Evolutionary conservation across 139 green algal species (phyloP), one percentile per base, ranked within the genome.

Genomic region (Coccomyxa sp.): DNA sequence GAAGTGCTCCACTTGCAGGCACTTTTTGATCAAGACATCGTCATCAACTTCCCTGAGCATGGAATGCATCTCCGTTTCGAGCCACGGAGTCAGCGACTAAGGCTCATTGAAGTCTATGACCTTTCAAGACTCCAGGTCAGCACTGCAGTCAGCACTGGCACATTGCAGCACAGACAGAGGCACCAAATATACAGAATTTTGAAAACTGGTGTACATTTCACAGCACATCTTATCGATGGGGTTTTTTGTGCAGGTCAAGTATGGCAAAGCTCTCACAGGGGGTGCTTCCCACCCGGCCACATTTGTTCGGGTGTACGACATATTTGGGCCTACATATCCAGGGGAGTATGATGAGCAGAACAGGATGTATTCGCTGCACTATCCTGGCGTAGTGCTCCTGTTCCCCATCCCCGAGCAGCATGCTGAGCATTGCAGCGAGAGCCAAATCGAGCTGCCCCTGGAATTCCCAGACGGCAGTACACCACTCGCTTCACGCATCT

Each of bases 1-100:
- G 4, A 28, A 78, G 0, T 81, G 23, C 32, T 28, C 63, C 13
- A 63, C 17, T 30, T 85, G 51, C 88, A 92, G 89, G 84, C 66
- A 21, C 45, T 58, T 1, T 58, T 85, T 10, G 16, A 12, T 27
- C 66, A 76, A 27, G 90, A 93, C 82, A 74, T 93, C 27, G 60
- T 90, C 14, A 28, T 93, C 0, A 85, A 76, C 66, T 87, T 93
- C 14, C 89, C 90, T 17, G 82, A 91, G 80, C 82, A 88, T 32
- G 90, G 90, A 18, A 83, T 93, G 51, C 89, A 92, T 58, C 81
- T 93, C 27, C 67, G 86, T 11, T 93, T 93, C 71, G 87, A 93
- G 18, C 68, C 85, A 0, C 60, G 13, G 10, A 85, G 74, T n/a
- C 90, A 93, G 83, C 82, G 87, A 13, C 87, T 93, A 81, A 79